Evolutionary conservation across 1,284 basidiomycete species (phyloP), one percentile per base, ranked within the genome.

Genomic region (Cryptococcus jaspeensis): DNA sequence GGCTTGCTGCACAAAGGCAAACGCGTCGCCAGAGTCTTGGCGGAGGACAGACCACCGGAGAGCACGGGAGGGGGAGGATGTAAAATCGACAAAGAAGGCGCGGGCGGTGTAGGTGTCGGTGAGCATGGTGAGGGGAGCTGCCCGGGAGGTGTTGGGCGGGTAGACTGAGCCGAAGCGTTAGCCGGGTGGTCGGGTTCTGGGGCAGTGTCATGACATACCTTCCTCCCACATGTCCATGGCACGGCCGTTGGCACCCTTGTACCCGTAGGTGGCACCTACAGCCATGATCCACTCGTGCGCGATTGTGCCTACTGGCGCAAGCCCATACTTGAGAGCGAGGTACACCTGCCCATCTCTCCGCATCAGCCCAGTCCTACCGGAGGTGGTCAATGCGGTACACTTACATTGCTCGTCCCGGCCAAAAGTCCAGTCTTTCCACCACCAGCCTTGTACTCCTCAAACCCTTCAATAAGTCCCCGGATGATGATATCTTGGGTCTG

Each of bases 281-380:
- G 87, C 93, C 93, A 97, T 97, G 71, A 91, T 92, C 90, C 92
- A 95, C 78, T 97, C 92, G 73, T 95, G 92, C 9, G 90, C 91
- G 50, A 95, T 92, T 1, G 92, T 94, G 1, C 92, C 92, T 35
- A 90, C 81, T 0, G 88, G 87, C 36, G 75, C 74, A 15, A 92
- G 59, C 23, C 80, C 81, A 67, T 92, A 85, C 71, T 87, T 87
- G 58, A 82, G 82, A 1, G 93, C 92, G 23, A 95, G 81, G 71
- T 90, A 84, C 15, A 88, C 84, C 90, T 93, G 35, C 7, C 12
- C 46, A 55, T 38, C 18, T 18, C 16, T 53, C 42, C 42, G 41
- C 20, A 23, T 12, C 18, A 28, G 32, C 22, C 16, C 22, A 20
- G 13, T 20, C n/a, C n/a, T n/a, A n/a, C n/a, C n/a, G n/a, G n/a